phyloP scores from a whole-genome alignment of 768 basidiomycete genomes.

The Artomyces pyxidatus region DNA sequence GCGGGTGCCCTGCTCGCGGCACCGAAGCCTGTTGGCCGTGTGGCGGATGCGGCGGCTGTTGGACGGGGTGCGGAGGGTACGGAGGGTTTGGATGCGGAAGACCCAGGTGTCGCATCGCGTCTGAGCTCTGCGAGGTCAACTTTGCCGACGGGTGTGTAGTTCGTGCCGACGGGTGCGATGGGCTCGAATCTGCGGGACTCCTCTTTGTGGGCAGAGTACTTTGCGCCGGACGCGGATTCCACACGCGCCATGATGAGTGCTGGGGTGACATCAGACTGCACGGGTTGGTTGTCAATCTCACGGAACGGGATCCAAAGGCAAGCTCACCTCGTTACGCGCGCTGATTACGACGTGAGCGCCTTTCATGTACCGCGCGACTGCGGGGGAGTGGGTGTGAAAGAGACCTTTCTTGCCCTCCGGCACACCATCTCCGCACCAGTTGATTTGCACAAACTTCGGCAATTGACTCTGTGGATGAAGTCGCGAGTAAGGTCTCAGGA shows the following conservation, averaged over 20 bases:
- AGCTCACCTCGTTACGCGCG: slow-evolving; percentile 74
- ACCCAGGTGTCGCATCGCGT: slow-evolving; percentile 13
- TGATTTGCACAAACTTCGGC: slow-evolving; percentile 89
- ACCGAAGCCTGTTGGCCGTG: slow-evolving; percentile 17
- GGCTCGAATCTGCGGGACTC: slow-evolving; percentile 64
- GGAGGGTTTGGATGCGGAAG: slow-evolving; percentile 23
- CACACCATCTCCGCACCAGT: slow-evolving; percentile 97
- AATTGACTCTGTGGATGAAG: slow-evolving; percentile 53
- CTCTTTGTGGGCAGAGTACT: slow-evolving; percentile 81
- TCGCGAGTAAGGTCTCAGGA: not conserved
- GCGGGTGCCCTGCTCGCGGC: slow-evolving; percentile 33
- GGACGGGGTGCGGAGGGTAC: slow-evolving; percentile 37
- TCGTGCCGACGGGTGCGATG: slow-evolving; percentile 75
- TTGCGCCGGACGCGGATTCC: slow-evolving; percentile 85
- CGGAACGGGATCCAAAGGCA: not conserved
- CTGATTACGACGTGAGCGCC: slow-evolving; percentile 82
- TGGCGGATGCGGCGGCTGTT: slow-evolving; percentile 30
- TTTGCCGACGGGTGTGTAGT: slow-evolving; percentile 67
- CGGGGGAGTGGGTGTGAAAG: slow-evolving; percentile 79
- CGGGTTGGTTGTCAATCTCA: not conserved
- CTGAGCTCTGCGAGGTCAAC: slow-evolving; percentile 60
- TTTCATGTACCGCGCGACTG: slow-evolving; percentile 73
- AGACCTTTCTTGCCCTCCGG: slow-evolving; percentile 89
- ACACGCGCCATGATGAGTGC: slow-evolving; percentile 76
- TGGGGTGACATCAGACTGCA: slow-evolving; percentile 75